Evolutionary conservation across 768 basidiomycete species (phyloP).

Genomic region (Suillus clintonianus): DNA sequence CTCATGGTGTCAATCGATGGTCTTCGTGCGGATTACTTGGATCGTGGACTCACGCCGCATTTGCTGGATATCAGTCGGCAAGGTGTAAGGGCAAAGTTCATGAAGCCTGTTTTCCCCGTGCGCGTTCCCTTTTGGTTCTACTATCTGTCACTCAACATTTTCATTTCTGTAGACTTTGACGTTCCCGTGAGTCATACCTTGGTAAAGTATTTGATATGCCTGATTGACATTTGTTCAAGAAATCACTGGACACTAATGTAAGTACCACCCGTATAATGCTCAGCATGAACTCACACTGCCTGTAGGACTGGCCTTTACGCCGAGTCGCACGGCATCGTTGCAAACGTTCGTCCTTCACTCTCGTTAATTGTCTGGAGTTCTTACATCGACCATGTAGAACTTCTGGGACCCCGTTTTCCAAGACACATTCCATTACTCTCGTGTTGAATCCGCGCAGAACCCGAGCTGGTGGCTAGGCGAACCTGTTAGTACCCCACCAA

Average conservation of each 20-base stretch:
- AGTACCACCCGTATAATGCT: slow-evolving; percentile 14
- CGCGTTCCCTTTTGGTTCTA: slow-evolving; percentile 23
- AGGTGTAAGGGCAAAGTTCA: slow-evolving; percentile 84
- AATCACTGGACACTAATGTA: slow-evolving; percentile 92
- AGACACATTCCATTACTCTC: slow-evolving; percentile 73
- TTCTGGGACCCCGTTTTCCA: slow-evolving; percentile 78
- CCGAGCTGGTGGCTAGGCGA: slow-evolving; percentile 87
- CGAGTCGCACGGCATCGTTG: slow-evolving; percentile 90
- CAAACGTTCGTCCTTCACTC: slow-evolving; percentile 56
- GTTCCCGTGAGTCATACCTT: slow-evolving; percentile 68
- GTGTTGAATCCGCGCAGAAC: slow-evolving; percentile 60
- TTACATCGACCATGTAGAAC: slow-evolving; percentile 50
- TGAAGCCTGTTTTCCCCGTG: slow-evolving; percentile 88
- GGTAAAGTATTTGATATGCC: not conserved
- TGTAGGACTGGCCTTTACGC: slow-evolving; percentile 85
- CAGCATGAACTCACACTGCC: slow-evolving; percentile 3
- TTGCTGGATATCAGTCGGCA: slow-evolving; percentile 76
- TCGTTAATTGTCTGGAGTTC: not conserved
- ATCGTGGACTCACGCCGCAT: slow-evolving; percentile 83
- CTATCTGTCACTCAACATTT: slow-evolving; percentile 5
- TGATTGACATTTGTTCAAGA: slow-evolving; percentile 36
- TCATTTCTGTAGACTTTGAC: slow-evolving; percentile 65
- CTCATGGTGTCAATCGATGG: slow-evolving; percentile 89
- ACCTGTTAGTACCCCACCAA: slow-evolving; percentile 54
- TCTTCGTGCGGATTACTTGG: slow-evolving; percentile 82